Base-by-base conservation (phyloP, 352 stramenopile species). In the Phytophthora fragariaefolia region DNA sequence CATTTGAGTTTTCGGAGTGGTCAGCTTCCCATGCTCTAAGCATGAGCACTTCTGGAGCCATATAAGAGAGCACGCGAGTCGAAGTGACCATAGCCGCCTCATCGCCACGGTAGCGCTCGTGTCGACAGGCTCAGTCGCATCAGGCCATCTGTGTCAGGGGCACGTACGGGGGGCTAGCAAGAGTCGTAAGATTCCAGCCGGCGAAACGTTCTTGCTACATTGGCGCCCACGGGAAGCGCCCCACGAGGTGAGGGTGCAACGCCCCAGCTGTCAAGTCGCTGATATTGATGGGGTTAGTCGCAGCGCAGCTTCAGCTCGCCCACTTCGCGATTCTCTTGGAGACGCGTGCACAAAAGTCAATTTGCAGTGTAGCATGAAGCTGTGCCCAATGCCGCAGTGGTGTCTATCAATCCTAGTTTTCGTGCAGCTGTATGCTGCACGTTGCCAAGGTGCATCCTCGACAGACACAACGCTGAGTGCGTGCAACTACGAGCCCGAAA, bases 171-270 rank as follows among this genome's bases (percentile, higher is more conserved):
- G 43, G 57, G 52, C 47, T 59, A 57, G 24, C 32, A 18, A 66
- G 50, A 49, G 49, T 59, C 32, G 38, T 22, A 64, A 62, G 40
- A 23, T 56, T 67, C 57, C 63, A 63, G 34, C 32, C 22, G 42
- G 42, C 38, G 43, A 66, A 58, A 66, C 20, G 40, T 34, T 49
- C 66, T 74, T 63, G 51, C 56, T 40, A 65, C 45, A 64, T 55
- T 69, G 55, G 65, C 32, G 38, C 17, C 52, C 27, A 26, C 18
- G n/a, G 24, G 22, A 32, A 53, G 42, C 23, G 26, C 4, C n/a
- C 61, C 62, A 75, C 42, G 45, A 71, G 47, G 62, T 71, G 49
- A 75, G 56, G 56, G 52, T 72, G 56, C 48, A 56, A 45, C 30
- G 27, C 12, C 18, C 48, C 67, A 74, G 56, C 52, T 73, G 52